Percentiles rank a stretch among this genome's conserved stretches.
Conservation (phyloP, 2,329 filamentous ascomycete species). For the Mollisia scopiformis region DNA sequence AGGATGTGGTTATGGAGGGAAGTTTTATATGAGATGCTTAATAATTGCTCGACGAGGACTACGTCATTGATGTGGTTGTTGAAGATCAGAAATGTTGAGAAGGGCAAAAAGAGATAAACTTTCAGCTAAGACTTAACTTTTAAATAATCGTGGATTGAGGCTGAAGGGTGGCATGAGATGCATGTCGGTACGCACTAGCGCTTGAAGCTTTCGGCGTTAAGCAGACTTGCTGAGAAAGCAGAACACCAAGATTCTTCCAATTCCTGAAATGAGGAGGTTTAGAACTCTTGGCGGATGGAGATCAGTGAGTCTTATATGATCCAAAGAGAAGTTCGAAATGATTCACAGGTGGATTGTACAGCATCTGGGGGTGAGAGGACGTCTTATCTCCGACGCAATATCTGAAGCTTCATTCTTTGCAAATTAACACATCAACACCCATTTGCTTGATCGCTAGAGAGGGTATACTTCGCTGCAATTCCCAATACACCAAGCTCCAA, state of each 20-base stretch:
- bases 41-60: background rate
- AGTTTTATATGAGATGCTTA: no score
- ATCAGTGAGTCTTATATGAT: no score
- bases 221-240: background rate
- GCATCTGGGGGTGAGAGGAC: background rate
- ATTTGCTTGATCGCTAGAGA: background rate
- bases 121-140: background rate
- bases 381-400: no score
- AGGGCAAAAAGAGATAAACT: background rate
- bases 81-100: background rate
- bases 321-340: no score
- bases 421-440: background rate
- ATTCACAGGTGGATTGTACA: no score
- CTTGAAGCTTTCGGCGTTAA: background rate
- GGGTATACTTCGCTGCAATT: background rate
- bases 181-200: background rate
- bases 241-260: no score
- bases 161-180: background rate
- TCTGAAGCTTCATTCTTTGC: background rate
- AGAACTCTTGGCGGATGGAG: no score
- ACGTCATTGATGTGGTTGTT: background rate
- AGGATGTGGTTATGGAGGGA: no score
- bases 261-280: no score
- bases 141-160: background rate
- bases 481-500: background rate